Base-by-base conservation (phyloP, 2,329 filamentous ascomycete genomes). In the Ascomycota sp. region DNA sequence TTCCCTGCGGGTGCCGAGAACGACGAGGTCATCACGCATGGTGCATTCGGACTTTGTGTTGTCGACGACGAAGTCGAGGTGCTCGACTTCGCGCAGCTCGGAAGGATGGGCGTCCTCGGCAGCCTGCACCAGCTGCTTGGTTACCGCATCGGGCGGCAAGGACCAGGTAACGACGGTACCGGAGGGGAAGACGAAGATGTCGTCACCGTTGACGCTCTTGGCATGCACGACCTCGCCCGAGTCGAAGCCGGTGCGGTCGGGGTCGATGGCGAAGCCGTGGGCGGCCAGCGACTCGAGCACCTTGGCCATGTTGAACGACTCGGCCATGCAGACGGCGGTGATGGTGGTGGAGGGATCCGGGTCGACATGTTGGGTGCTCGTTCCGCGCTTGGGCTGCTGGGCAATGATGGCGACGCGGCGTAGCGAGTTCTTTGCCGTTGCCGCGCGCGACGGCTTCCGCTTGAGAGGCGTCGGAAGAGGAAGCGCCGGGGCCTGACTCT, bases 101-200 rank as follows among this genome's bases (percentile, higher is more conserved):
- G 74, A 52, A 3, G 75, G 53, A 47, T 91, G 79, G 2, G 79
- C 69, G 30, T 74, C 72, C 38, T 78, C 67, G 10, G 85, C 80
- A 1, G 86, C 83, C 0, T 72, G 66, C 13, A 80, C 63, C 9
- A 95, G 61, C 21, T 77, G 72, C 33, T 66, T 68, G 7, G 78
- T 78, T 11, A 83, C 75, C 12, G 82, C 69, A 33, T 76, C 70
- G 35, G 82, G 68, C 1, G 81, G 75, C 1, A 94, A 62, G 5
- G 80, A 79, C 89, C 89, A 98, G 17, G 81, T 76, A 5, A 95
- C 89, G 7, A 95, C 67, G 9, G 85, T 92, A 8, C 89, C 89
- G 0, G 85, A 93, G 7, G 86, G 83, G 40, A 98, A 98, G 33
- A 98, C 75, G 46, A 95, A 95, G 30, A 95, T 71, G 53, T 98